Base-by-base conservation (phyloP, 768 basidiomycete species). In the Russula lepida region DNA sequence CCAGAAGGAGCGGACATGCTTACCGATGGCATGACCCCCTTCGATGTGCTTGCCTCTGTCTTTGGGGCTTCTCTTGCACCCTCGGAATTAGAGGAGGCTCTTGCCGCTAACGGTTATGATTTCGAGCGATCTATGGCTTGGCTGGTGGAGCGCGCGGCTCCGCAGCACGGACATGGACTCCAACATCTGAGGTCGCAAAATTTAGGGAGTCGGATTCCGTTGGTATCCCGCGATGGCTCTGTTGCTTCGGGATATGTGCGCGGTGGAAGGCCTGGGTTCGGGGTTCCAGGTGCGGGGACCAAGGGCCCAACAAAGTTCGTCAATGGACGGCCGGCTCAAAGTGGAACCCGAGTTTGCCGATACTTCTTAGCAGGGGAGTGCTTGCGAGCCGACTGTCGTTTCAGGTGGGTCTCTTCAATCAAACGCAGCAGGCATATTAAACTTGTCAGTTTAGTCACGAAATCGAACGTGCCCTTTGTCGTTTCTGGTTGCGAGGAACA, bases 361-460 rank as follows among this genome's bases (percentile, higher is more conserved):
- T 98, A 98, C 71, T 99, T 94, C 75, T 82, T 99, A 27, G 91
- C 92, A 7, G 97, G 97, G 17, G 95, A 98, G 73, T 99, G 97
- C 70, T 76, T 98, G 60, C 77, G 97, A 50, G 91, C 94, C 46
- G 97, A 99, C 75, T 98, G 97, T 75, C 85, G 95, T 59, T 99
- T 98, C 78, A 98, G 93, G 95, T 95, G 67, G 65, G 83, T 70
- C 44, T 28, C 49, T 21, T 25, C 25, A 49, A 4, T 56, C 61
- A 13, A 3, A 13, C 4, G 25, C 59, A 39, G 46, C 53, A 27
- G 56, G 21, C 56, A 17, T 54, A 47, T 54, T 23, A 58, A 54
- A 63, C 64, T 28, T 61, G 56, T 56, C 43, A 57, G 52, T 56
- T 57, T 66, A 97, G 95, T 68, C 95, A 97, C 70, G 95, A 98